Evolutionary conservation across 345 rosid genomes (phyloP), one percentile per base, ranked within the genome.

Genomic region (Populus euphratica): DNA sequence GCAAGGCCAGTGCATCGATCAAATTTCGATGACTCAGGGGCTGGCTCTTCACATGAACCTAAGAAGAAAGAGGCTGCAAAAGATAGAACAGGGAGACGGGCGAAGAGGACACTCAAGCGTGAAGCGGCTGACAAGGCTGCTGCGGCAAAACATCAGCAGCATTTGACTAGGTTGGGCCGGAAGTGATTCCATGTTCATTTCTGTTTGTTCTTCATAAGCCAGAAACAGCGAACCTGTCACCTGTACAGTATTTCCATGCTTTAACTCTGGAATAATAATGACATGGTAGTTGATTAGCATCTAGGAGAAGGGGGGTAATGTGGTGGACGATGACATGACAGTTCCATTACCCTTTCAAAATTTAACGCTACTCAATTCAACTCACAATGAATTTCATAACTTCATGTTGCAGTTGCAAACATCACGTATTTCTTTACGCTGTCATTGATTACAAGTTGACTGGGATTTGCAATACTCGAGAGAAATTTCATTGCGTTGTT

Each of bases 81-180:
- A 64, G 83, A 77, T 43, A 62, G 76, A 56, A 90, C 93, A 0
- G 96, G 99, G 5, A 82, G 97, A 71, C 90, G 99, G 54, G 99
- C 99, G 1, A 93, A 90, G 89, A 86, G 99, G 82, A 88, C 96
- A 1, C 89, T 91, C 61, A 95, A 93, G 87, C 97, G 92, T 29
- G 98, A 93, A 83, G 99, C 99, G 56, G 96, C 98, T 23, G 87
- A 93, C 84, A 92, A 91, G 90, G 96, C 89, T 20, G 91, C 89
- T 21, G 98, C 96, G 16, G 86, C 69, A 2, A 85, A 88, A 80
- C 88, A 86, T 70, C 81, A 78, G 56, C 85, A 75, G 77, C 82
- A 66, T 71, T 56, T 82, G 80, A 79, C 31, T 7, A 82, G 85
- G 81, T 20, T 78, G 50, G 85, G 85, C 54, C 31, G 81, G 61